phyloP scores from a whole-genome alignment of 352 stramenopile genomes.

The Pythium dissotocum region DNA sequence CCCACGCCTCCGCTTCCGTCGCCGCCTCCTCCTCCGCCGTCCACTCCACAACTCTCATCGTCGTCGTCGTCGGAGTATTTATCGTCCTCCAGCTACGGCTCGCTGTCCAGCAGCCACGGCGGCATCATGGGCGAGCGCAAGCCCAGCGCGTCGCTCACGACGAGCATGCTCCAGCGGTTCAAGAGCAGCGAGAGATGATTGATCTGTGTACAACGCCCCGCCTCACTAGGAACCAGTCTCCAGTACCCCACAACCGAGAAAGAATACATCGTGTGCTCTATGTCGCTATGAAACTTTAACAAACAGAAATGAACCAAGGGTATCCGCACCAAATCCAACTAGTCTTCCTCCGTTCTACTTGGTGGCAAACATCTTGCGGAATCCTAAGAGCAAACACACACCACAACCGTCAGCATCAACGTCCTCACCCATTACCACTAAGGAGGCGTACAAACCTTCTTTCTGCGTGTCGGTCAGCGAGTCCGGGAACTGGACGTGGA shows the following conservation, averaged over 20 bases:
- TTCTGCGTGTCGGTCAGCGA: slow-evolving; percentile 86
- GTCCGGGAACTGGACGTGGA: slow-evolving; percentile 95
- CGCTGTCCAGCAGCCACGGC: slow-evolving; percentile 28
- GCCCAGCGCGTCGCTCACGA: slow-evolving; percentile 44
- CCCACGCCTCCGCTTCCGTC: slow-evolving; percentile 12
- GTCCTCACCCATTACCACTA: not conserved
- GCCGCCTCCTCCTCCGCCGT: slow-evolving; percentile 3
- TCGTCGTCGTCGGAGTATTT: slow-evolving; percentile 44
- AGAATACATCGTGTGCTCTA: slow-evolving; percentile 3
- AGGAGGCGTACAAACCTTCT: slow-evolving; percentile 22
- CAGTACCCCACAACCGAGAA: not conserved
- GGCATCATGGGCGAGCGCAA: slow-evolving; percentile 47
- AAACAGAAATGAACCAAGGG: slow-evolving; percentile 6
- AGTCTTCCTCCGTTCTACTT: no score
- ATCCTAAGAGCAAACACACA: slow-evolving; percentile 12
- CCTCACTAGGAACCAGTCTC: not conserved
- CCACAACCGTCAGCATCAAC: not conserved
- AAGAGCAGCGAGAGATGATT: slow-evolving; percentile 37
- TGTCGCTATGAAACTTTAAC: slow-evolving; percentile 1
- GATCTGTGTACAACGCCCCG: no score
- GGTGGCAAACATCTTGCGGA: slow-evolving; percentile 25
- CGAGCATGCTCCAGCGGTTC: slow-evolving; percentile 59
- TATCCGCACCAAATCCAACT: no score
- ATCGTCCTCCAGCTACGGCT: slow-evolving; percentile 49
- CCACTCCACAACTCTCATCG: slow-evolving; percentile 14